Base-by-base conservation (phyloP, 352 stramenopile genomes). In the Phytophthora vignae region DNA sequence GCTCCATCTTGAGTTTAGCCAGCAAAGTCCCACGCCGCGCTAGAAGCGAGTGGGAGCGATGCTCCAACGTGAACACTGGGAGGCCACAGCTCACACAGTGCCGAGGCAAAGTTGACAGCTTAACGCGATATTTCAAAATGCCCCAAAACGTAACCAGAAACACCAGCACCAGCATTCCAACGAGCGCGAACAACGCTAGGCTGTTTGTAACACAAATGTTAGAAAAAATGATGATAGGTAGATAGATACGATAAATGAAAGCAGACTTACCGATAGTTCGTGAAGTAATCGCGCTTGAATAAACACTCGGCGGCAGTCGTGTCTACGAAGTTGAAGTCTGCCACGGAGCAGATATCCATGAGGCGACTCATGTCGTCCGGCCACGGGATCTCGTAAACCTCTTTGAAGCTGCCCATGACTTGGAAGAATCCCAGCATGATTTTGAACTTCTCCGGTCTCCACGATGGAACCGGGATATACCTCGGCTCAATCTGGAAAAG, bases 341-440 rank as follows among this genome's bases (percentile, higher is more conserved):
- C 84, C 22, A 92, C 79, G 31, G 82, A 87, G 59, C 89, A 91
- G 11, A 91, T 69, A 49, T 92, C 84, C 78, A 94, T 86, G 33
- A 92, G 76, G 0, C 58, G 62, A 21, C 76, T 90, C 79, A 92
- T 86, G 1, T 70, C 73, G 38, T 79, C 73, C 2, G 87, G 83
- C 87, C 83, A 94, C 38, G 81, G 76, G 36, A 94, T 90, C 60
- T 92, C 82, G 60, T 94, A 94, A 7, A 87, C 73, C 36, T 87
- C 81, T 55, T 94, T 92, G 61, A 92, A 91, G 48, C 84, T 81
- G 2, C 84, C 83, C 52, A 94, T 84, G 36, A 94, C 78, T 64
- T 94, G 87, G 62, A 94, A 92, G 64, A 92, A 94, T 10, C 78
- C 83, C 12, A 94, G 63, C 65, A 94, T 58, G 38, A 94, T 94